Base-by-base conservation (phyloP, 345 rosid genomes). In the Excoecaria agallocha region DNA sequence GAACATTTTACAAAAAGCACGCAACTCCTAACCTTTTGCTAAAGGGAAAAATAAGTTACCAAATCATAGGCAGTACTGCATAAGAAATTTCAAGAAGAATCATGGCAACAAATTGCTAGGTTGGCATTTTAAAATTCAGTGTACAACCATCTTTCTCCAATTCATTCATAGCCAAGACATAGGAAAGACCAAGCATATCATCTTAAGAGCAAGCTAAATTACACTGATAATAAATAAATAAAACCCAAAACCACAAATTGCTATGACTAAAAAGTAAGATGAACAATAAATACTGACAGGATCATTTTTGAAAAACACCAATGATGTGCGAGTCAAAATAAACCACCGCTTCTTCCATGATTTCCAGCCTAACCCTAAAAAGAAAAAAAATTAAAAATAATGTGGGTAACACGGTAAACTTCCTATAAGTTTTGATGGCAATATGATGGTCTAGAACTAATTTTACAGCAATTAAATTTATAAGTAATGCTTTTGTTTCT, bases 321-420 rank as follows among this genome's bases (percentile, higher is more conserved):
- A 89, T 49, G 99, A 95, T 61, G 93, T 89, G 68, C 98, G 96
- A 35, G 99, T 93, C 77, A 95, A 92, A 76, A 93, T 91, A 82
- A 95, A 95, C 98, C 99, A 95, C 59, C 99, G 97, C 81, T 88
- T 95, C 86, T 95, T 95, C 99, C 99, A 95, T 72, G 98, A 95
- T 75, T 91, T 95, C 99, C 99, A 95, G 77, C 99, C 97, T 78
- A 95, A 81, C 74, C 99, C 99, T 95, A 85, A 85, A 87, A 54
- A 74, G 77, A 69, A 30, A 30, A 30, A 30, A 30, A 30, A 30
- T 0, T 0, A 30, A 30, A 30, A 30, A 30, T 51, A 59, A 13
- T n/a, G 51, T 66, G 38, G 48, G 51, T n/a, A 8, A n/a, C 38
- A 54, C 55, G 0, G n/a, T 35, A 62, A 6, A 24, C 13, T 22